Evolutionary conservation across 2,329 filamentous ascomycete genomes (phyloP).

Genomic region (Penicillium sp.): DNA sequence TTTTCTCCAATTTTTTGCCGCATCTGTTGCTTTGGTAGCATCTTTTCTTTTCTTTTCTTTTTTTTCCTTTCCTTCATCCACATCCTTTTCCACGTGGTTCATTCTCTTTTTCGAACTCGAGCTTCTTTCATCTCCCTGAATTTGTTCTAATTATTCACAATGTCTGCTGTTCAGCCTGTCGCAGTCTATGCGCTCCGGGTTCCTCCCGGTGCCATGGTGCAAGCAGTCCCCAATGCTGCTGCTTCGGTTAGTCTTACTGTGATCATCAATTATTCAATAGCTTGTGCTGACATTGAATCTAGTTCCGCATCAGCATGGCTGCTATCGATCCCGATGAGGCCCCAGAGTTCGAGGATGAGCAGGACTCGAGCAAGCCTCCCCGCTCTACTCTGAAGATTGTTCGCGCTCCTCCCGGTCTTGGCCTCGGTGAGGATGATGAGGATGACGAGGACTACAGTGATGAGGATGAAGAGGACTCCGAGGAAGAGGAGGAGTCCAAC

Average conservation of each 20-base stretch:
- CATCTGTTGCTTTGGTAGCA: slow-evolving; percentile 14
- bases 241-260: slow-evolving; percentile 60
- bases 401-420: slow-evolving; percentile 56
- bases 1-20: slow-evolving; percentile 9
- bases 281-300: too few relatives aligned
- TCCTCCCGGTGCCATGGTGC: too few relatives aligned
- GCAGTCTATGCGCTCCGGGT: too few relatives aligned
- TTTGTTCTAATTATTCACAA: slow-evolving; percentile 1
- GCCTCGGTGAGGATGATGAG: slow-evolving; percentile 54
- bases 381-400: slow-evolving; percentile 87
- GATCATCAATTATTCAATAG: slow-evolving; percentile 6
- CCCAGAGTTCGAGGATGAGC: slow-evolving; percentile 56
- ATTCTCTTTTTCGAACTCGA: slow-evolving; percentile 16
- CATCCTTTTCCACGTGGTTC: slow-evolving; percentile 17
- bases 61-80: slow-evolving; percentile 16
- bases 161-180: too few relatives aligned
- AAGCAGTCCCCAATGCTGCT: slow-evolving; percentile 67
- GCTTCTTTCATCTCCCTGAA: slow-evolving; percentile 9
- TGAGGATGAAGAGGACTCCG: slow-evolving; percentile 44
- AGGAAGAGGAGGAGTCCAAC: slow-evolving; percentile 66
- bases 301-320: slow-evolving; percentile 98
- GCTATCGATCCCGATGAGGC: slow-evolving; percentile 83
- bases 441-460: slow-evolving; percentile 47
- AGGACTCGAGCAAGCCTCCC: slow-evolving; percentile 53
- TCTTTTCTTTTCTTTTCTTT: slow-evolving; percentile 19